Evolutionary conservation across 768 basidiomycete genomes (phyloP), one percentile per base, ranked within the genome.

Genomic region (Paxillus involutus): DNA sequence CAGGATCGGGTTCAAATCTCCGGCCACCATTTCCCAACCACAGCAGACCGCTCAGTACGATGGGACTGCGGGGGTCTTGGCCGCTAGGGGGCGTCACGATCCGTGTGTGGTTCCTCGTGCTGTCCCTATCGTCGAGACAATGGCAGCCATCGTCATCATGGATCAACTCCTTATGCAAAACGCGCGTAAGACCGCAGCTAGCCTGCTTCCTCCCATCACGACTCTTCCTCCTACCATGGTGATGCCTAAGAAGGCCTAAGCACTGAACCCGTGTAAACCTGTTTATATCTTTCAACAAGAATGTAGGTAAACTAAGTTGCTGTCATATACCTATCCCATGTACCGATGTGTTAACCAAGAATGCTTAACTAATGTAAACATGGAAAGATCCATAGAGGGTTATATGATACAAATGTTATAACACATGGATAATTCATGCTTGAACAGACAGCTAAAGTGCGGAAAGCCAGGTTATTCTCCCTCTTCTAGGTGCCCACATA

Each of bases 61-160:
- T 66, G 97, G 97, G 29, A 90, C 91, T 10, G 76, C 83, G 1
- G 97, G 97, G 24, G 81, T 80, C 37, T 81, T 99, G 49, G 94
- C 94, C 12, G 90, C 97, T 36, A 82, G 93, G 32, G 97, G 97
- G 12, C 81, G 97, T 49, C 96, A 98, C 73, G 96, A 98, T 67
- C 94, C 96, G 16, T 98, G 96, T 68, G 96, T 99, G 43, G 94
- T 99, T 6, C 96, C 96, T 40, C 86, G 94, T 44, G 94, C 94
- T 17, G 93, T 98, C 9, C 94, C 97, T 41, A 99, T 99, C 63
- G 96, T 98, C 42, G 97, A 99, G 75, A 85, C 92, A 1, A 99
- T 99, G 97, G 94, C 96, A 0, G 87, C 89, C 26, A 79, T 98
- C 46, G 96, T 98, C 55, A 80, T 97, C 60, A 92, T 99, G 88